Evolutionary conservation across 441 rosid genomes (phyloP), one percentile per base, ranked within the genome.

Genomic region (Adansonia grandidieri): DNA sequence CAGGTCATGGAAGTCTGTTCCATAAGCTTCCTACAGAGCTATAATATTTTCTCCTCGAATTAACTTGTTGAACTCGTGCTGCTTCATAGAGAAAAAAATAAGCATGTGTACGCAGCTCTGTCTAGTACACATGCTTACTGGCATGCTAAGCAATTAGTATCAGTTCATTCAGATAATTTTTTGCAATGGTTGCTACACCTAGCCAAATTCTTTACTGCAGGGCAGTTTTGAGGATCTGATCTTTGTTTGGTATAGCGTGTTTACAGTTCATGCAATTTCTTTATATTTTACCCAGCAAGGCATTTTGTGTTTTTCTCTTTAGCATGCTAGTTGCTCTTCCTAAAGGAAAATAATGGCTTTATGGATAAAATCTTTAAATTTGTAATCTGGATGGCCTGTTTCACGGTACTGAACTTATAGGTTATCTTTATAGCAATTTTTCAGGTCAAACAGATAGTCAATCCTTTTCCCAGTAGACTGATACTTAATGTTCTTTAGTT

Each of bases 81-180:
- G 2, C 51, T 44, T 66, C 24, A 66, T 66, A 17, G 51, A 42
- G 51, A 15, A 28, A 44, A 66, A 66, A 66, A 45, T 44, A 66
- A 17, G 71, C 53, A 66, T 9, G 32, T 37, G 0, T 20, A 5
- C 4, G 6, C 45, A 32, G 44, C 68, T 32, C 48, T 7, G 20
- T 44, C 48, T 28, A 1, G 3, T 44, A 17, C 13, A 9, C 53
- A 9, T 66, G 51, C 15, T 42, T n/a, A 14, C 71, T 17, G 9
- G 51, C 51, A 17, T 66, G 13, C 14, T 66, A 32, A 66, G 71
- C 28, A 17, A 42, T 66, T 66, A n/a, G 71, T 42, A 9, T 66
- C 4, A 17, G 51, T 42, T 66, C 7, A n/a, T 66, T 66, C 14
- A 40, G 24, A 66, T 42, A 42, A 66, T 7, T 42, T 66, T 47